phyloP scores from a whole-genome alignment of 1,284 basidiomycete species.

The Puccinia coronata region DNA sequence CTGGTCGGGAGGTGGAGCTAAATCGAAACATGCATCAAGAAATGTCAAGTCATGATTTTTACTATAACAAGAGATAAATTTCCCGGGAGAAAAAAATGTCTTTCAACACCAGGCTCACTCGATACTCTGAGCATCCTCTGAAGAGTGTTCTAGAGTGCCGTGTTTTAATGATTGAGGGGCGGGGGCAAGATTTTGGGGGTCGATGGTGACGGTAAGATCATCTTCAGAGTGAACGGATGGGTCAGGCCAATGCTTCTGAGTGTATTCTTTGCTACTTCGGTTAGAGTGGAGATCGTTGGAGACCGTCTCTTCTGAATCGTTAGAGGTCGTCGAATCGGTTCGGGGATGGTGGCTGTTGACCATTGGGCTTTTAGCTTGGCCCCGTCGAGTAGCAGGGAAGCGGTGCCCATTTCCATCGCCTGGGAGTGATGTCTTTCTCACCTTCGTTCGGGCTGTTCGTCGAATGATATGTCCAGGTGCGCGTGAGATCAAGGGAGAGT shows the following conservation, averaged over 20 bases:
- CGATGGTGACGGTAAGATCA: slow-evolving; percentile 8
- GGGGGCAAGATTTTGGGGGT: not conserved
- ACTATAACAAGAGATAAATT: not conserved
- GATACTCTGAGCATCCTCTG: slow-evolving; percentile 33
- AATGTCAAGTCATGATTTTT: not conserved
- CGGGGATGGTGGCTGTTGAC: slow-evolving; percentile 17
- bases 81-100: not conserved
- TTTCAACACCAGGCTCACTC: not conserved
- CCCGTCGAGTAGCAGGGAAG: slow-evolving; percentile 61
- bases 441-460: slow-evolving; percentile 88
- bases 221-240: not conserved
- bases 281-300: slow-evolving; percentile 26
- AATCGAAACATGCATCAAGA: not conserved
- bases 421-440: slow-evolving; percentile 77
- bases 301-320: slow-evolving; percentile 54
- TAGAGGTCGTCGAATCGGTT: slow-evolving; percentile 49
- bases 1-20: slow-evolving; percentile 24
- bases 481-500: slow-evolving; percentile 83
- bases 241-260: not conserved
- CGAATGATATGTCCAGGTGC: slow-evolving; percentile 85
- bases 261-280: slow-evolving; percentile 15
- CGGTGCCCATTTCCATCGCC: slow-evolving; percentile 79
- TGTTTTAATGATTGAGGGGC: not conserved
- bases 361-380: slow-evolving; percentile 14
- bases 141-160: not conserved